Evolutionary conservation across 2,329 filamentous ascomycete genomes (phyloP).

Genomic region (Alternaria consortialis): DNA sequence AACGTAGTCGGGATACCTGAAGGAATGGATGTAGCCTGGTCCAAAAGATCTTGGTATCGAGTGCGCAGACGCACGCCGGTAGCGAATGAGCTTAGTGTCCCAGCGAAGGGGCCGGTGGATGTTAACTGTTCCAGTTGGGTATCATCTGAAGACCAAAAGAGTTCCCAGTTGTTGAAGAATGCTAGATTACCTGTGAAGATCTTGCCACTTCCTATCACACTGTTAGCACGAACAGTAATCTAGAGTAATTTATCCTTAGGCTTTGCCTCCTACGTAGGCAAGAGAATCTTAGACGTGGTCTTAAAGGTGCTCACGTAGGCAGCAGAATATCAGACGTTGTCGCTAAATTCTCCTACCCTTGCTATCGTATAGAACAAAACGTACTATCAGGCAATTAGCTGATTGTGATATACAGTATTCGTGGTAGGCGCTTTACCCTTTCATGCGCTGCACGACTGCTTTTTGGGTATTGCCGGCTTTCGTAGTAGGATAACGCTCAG

Average conservation of each 20-base stretch:
- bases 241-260: no score
- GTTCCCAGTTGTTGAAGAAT: slow-evolving; percentile 65
- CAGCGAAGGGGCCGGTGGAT: slow-evolving; percentile 64
- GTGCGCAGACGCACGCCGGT: slow-evolving; percentile 64
- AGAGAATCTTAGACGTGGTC: no score
- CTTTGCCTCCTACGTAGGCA: no score
- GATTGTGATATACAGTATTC: no score
- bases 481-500: slow-evolving; percentile 65
- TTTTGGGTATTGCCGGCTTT: slow-evolving; percentile 61
- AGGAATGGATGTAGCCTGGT: slow-evolving; percentile 25
- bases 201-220: slow-evolving; percentile 37
- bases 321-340: no score
- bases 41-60: slow-evolving; percentile 60
- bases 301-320: no score
- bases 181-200: slow-evolving; percentile 60
- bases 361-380: no score
- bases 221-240: no score
- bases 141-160: slow-evolving; percentile 58
- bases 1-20: slow-evolving; percentile 39
- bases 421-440: slow-evolving; percentile 17
- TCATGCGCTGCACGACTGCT: slow-evolving; percentile 59
- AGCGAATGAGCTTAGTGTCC: slow-evolving; percentile 62
- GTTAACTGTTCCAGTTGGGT: slow-evolving; percentile 64
- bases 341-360: no score
- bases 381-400: no score